Base-by-base conservation (phyloP, 2,329 filamentous ascomycete species). In the Fusarium dlaminii region DNA sequence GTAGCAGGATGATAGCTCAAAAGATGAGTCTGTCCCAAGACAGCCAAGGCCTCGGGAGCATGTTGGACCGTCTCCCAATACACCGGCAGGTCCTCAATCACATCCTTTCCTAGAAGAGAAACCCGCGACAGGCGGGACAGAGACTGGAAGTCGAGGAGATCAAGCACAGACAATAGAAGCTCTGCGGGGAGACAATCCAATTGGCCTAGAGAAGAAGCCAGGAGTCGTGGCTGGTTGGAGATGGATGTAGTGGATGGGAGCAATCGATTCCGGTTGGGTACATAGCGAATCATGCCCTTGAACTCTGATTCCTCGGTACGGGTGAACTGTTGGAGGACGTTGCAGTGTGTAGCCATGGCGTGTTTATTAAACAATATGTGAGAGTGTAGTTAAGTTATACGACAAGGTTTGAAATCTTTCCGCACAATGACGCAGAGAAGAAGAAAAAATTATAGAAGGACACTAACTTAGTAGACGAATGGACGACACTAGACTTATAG, bases 21-120 rank as follows among this genome's bases (percentile, higher is more conserved):
- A 18, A 81, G 62, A 12, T 36, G 58, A 46, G 79, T 79, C 52
- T 72, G 63, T 22, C 70, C 70, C 43, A 81, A 64, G n/a, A 75
- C 77, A 8, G 49, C 58, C 56, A 82, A 48, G n/a, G 75, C 59
- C 36, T 66, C 62, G n/a, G 78, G 80, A 9, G 79, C 81, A 60
- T 81, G 87, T 73, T 85, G 84, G 40, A 84, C 82, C 40, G 82
- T 77, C 39, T 84, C 82, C 81, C 82, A 86, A 36, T 83, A 81
- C n/a, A 83, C 75, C 5, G 81, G 77, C 12, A 82, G 77, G 18
- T 68, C 62, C 37, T 80, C 75, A 20, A 82, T 70, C 3, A 79
- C 52, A 29, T 63, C 65, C 37, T 78, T 80, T 14, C 75, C 79
- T 48, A 74, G 58, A 27, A 74, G 27, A 24, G 75, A 80, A n/a